phyloP scores from a whole-genome alignment of 805 yeast species.

The Tanozyma kutaoensis region DNA sequence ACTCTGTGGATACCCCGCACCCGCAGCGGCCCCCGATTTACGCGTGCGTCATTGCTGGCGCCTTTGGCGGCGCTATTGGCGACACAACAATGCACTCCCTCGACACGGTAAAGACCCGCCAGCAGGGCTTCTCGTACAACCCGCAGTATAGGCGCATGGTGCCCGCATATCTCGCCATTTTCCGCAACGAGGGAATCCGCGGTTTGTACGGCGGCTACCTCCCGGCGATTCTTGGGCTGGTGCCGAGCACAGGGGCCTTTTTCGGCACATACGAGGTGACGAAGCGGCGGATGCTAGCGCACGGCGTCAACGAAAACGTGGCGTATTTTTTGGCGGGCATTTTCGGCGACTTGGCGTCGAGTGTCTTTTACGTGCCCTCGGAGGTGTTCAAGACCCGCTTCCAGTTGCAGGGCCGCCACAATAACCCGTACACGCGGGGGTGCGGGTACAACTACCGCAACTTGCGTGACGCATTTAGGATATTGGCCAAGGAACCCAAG shows the following conservation, averaged over 20 bases:
- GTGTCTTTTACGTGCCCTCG: slow-evolving; percentile 84
- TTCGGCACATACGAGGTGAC: slow-evolving; percentile 81
- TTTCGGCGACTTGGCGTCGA: slow-evolving; percentile 84
- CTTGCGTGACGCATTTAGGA: slow-evolving; percentile 53
- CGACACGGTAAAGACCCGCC: slow-evolving; percentile 94
- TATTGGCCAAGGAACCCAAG: slow-evolving; percentile 38
- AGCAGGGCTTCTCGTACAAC: slow-evolving; percentile 78
- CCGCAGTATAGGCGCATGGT: slow-evolving; percentile 62
- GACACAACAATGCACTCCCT: slow-evolving; percentile 90
- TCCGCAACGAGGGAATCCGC: slow-evolving; percentile 73
- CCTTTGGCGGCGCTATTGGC: slow-evolving; percentile 87
- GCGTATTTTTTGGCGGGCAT: slow-evolving; percentile 80
- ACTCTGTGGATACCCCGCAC: no score
- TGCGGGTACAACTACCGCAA: slow-evolving; percentile 82
- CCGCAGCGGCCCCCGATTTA: no score
- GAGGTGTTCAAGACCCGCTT: slow-evolving; percentile 89
- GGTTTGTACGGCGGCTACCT: slow-evolving; percentile 89
- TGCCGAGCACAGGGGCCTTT: slow-evolving; percentile 91
- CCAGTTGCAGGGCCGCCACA: slow-evolving; percentile 81
- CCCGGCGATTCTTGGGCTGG: slow-evolving; percentile 85
- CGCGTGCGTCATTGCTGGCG: slow-evolving; percentile 86
- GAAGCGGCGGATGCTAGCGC: slow-evolving; percentile 57
- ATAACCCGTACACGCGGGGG: slow-evolving; percentile 55
- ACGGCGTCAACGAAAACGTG: slow-evolving; percentile 59
- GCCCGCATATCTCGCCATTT: slow-evolving; percentile 64